Evolutionary conservation across 805 yeast species (phyloP).

Genomic region (Suhomyces vadensis): DNA sequence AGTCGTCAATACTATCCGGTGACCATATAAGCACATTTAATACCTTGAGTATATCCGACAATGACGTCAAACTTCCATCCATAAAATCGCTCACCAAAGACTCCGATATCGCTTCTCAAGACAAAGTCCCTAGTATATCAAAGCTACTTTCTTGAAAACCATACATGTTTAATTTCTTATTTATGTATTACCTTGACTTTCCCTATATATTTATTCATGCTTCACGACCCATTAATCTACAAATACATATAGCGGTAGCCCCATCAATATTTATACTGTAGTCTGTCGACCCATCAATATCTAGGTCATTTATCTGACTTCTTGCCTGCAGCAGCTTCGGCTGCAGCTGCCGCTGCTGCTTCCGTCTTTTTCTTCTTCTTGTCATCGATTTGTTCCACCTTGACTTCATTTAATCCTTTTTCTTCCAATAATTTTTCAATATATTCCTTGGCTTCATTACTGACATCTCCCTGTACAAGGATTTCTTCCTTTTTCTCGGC

Average conservation of each 20-base stretch:
- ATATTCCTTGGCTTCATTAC: slow-evolving; percentile 83
- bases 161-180: not conserved
- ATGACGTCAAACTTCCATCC: slow-evolving; percentile 13
- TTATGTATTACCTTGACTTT: slow-evolving; percentile 4
- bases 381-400: slow-evolving; percentile 86
- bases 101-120: slow-evolving; percentile 3
- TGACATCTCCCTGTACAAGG: slow-evolving; percentile 91
- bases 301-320: not conserved
- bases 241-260: not conserved
- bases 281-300: too few species aligned
- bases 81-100: slow-evolving; percentile 6
- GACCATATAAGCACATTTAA: slow-evolving; percentile 12
- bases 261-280: not conserved
- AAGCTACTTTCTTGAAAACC: slow-evolving; percentile 4
- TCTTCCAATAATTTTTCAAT: slow-evolving; percentile 70
- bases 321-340: slow-evolving; percentile 1
- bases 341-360: slow-evolving; percentile 7
- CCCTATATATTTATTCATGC: slow-evolving; percentile 1
- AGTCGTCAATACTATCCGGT: not conserved
- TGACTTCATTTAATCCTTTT: slow-evolving; percentile 79
- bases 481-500: slow-evolving; percentile 92
- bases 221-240: slow-evolving; percentile 4
- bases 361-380: slow-evolving; percentile 61
- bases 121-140: slow-evolving; percentile 16
- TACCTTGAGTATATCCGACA: slow-evolving; percentile 12